phyloP scores from a whole-genome alignment of 2,329 filamentous ascomycete genomes.

The Stachybotrys elegans region DNA sequence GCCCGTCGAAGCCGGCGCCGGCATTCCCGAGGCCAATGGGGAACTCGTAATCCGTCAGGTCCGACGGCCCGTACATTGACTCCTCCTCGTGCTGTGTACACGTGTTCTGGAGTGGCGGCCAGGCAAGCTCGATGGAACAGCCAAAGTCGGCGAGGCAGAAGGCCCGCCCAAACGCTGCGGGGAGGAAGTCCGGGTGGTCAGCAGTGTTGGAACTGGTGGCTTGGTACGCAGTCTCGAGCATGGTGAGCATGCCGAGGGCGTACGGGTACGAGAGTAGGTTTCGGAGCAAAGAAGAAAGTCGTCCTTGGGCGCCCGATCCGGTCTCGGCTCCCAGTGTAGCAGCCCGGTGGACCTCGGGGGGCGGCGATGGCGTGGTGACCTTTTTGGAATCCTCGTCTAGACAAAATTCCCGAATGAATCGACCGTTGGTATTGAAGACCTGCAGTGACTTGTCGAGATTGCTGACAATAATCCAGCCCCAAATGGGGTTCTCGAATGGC shows the following conservation, averaged over 20 bases:
- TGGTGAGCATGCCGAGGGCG: too few relatives aligned
- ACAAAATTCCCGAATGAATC: conserved; percentile 37
- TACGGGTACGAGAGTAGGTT: too few relatives aligned
- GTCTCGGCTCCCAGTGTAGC: too few relatives aligned
- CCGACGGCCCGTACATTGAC: neutral
- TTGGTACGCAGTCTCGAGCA: too few relatives aligned
- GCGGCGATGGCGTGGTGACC: too few relatives aligned
- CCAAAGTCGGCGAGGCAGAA: conserved; percentile 35
- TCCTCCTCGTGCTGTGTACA: conserved; percentile 15
- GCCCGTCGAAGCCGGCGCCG: conserved; percentile 27
- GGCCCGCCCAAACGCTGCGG: conserved; percentile 32
- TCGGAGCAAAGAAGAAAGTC: too few relatives aligned
- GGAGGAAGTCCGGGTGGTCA: conserved; percentile 29
- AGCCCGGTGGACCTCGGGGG: too few relatives aligned
- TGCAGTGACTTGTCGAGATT: conserved; percentile 35
- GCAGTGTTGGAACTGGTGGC: conserved; percentile 20
- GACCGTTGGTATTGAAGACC: conserved; percentile 33
- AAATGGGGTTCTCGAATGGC: conserved; percentile 36
- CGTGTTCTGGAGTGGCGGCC: too few relatives aligned
- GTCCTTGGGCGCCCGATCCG: too few relatives aligned
- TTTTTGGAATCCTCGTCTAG: too few relatives aligned
- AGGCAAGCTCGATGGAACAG: conserved; percentile 30
- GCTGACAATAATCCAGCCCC: conserved; percentile 37
- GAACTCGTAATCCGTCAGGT: conserved; percentile 23
- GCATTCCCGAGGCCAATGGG: conserved; percentile 30